Conservation (phyloP, 176 grass and related monocot genomes). For the Juncus effusus region DNA sequence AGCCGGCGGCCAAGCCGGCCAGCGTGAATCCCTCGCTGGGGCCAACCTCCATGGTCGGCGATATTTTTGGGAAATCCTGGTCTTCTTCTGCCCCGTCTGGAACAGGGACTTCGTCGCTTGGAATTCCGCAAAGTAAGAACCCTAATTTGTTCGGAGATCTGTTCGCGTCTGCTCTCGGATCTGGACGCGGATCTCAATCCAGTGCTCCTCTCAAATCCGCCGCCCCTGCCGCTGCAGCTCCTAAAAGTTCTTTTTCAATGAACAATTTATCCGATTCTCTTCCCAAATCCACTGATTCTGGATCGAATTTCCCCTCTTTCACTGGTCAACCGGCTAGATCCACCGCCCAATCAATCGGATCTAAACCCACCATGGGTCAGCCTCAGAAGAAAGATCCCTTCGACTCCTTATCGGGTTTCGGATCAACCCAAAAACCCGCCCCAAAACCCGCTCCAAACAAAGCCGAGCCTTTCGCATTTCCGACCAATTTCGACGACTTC, state of each 20-base stretch:
- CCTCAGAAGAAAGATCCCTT: slow-evolving; percentile 68
- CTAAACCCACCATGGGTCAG: slow-evolving; percentile 31
- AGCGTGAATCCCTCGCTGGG: slow-evolving; percentile 24
- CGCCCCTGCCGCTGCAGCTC: slow-evolving; percentile 16
- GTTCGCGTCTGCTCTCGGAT: slow-evolving; percentile 68
- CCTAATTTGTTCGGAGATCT: slow-evolving; percentile 91
- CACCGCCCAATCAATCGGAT: slow-evolving; percentile 32
- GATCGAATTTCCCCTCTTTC: slow-evolving; percentile 31
- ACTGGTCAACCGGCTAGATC: slow-evolving; percentile 40
- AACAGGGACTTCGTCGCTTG: slow-evolving; percentile 32
- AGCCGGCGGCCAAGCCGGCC: slow-evolving; percentile 36
- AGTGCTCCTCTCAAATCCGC: slow-evolving; percentile 71
- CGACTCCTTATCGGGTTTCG: slow-evolving; percentile 68
- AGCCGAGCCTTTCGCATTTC: slow-evolving; percentile 7
- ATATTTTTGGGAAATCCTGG: slow-evolving; percentile 92
- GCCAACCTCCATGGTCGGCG: slow-evolving; percentile 82
- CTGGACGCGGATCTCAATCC: slow-evolving; percentile 33
- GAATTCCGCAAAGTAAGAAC: slow-evolving; percentile 61
- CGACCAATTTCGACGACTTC: slow-evolving; percentile 20
- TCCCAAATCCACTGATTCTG: slow-evolving; percentile 43
- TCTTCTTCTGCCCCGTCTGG: slow-evolving; percentile 38
- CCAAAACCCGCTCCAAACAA: slow-evolving; percentile 29
- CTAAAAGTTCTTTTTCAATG: slow-evolving; percentile 60
- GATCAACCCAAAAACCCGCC: slow-evolving; percentile 42
- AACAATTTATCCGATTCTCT: slow-evolving; percentile 66